Evolutionary conservation across 2,329 filamentous ascomycete genomes (phyloP).

Genomic region (Huntiella savannae): DNA sequence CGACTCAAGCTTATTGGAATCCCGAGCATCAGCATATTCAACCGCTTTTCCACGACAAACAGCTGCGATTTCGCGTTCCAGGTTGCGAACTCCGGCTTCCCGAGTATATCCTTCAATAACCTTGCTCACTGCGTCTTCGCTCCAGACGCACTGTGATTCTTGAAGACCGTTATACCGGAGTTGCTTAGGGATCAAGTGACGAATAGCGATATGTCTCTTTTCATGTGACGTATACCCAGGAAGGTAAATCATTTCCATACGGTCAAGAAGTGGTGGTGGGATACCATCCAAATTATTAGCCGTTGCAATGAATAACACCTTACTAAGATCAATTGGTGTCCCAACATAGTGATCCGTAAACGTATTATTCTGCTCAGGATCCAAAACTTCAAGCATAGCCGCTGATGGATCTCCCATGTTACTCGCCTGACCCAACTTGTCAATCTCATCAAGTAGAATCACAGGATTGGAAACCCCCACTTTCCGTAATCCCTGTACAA

Average conservation of each 20-base stretch:
- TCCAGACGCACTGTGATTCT: conserved; percentile 55
- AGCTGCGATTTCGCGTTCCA: conserved; percentile 86
- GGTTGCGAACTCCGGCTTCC: conserved; percentile 85
- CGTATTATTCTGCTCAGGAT: conserved; percentile 88
- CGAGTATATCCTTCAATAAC: conserved; percentile 94
- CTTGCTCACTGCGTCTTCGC: conserved; percentile 74
- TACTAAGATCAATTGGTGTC: conserved; percentile 87
- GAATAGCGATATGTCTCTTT: conserved; percentile 84
- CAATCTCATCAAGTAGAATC: conserved; percentile 89
- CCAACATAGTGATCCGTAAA: conserved; percentile 96
- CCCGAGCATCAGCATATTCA: conserved; percentile 78
- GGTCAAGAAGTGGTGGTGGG: conserved; percentile 76
- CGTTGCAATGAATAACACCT: conserved; percentile 92
- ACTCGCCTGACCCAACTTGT: conserved; percentile 82
- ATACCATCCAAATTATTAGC: conserved; percentile 92
- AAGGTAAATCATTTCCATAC: conserved; percentile 90
- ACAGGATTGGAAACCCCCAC: conserved; percentile 91
- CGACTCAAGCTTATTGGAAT: conserved; percentile 43
- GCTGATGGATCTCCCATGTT: conserved; percentile 91
- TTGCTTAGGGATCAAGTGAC: conserved; percentile 92
- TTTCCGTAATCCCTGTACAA: conserved; percentile 87
- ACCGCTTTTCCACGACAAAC: conserved; percentile 93
- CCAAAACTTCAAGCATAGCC: conserved; percentile 92
- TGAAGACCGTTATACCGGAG: conserved; percentile 73
- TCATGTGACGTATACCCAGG: conserved; percentile 93